Evolutionary conservation across 768 basidiomycete species (phyloP).

Genomic region (Gymnopilus dilepis): DNA sequence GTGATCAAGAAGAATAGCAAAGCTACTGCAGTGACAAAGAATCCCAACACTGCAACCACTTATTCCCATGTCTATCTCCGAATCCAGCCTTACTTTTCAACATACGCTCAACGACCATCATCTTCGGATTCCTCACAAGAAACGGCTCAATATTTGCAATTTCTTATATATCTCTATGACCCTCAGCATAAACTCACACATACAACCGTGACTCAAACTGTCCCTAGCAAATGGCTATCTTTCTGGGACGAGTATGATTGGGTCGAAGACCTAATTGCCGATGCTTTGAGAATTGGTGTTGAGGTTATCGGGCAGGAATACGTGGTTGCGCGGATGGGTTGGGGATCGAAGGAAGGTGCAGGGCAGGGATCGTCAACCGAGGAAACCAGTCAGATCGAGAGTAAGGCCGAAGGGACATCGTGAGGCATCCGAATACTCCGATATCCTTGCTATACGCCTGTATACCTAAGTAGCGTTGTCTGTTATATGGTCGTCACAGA

Average conservation of each 20-base stretch:
- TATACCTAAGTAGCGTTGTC: too few relatives aligned
- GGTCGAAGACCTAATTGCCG: constrained; percentile 96
- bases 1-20: constrained; percentile 66
- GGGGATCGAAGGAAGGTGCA: constrained; percentile 49
- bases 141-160: constrained; percentile 61
- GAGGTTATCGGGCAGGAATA: constrained; percentile 95
- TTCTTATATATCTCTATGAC: constrained; percentile 75
- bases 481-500: too few relatives aligned
- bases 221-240: constrained; percentile 86
- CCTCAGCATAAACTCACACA: constrained; percentile 79
- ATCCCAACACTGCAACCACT: constrained; percentile 59
- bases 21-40: constrained; percentile 33
- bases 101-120: constrained; percentile 48
- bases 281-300: constrained; percentile 80
- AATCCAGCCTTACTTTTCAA: constrained; percentile 82
- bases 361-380: constrained; percentile 21
- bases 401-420: constrained; percentile 33
- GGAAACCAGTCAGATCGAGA: constrained; percentile 28
- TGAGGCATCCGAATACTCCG: background rate
- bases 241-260: constrained; percentile 93
- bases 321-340: constrained; percentile 85
- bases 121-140: constrained; percentile 38
- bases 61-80: constrained; percentile 93
- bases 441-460: background rate
- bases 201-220: constrained; percentile 80